Base-by-base conservation (phyloP, 78 protist species). In the Cavenderia fasciculata region DNA sequence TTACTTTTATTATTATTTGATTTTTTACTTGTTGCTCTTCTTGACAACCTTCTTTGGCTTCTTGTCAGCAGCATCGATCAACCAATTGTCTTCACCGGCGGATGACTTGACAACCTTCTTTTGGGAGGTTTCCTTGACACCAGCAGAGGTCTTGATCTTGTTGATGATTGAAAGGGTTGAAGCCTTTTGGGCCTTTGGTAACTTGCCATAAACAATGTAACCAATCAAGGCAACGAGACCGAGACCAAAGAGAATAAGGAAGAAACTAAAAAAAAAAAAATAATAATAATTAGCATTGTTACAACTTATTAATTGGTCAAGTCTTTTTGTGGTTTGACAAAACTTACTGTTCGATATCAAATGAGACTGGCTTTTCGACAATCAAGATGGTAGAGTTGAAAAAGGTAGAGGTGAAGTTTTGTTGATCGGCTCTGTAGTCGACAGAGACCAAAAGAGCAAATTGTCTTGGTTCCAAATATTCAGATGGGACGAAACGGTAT, bases 401-500 rank as follows among this genome's bases (percentile, higher is more conserved):
- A 51, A 82, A 68, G 25, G 89, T 68, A 11, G 36, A 51, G n/a
- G 89, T 82, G 70, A 51, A 68, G 65, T 82, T 82, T 68, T 82
- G 89, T 8, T 25, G 54, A 29, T 41, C 57, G 61, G 65, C 61
- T 82, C 56, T 65, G 25, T 82, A 82, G 62, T 82, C 77, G 40
- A 82, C 25, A 29, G 78, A 40, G 61, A 82, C 56, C 43, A 68
- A 68, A 34, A 82, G 72, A 56, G 78, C 89, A 54, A 82, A 82
- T 82, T 52, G 54, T 68, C 89, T 65, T 82, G 89, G 89, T 44
- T 82, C 89, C 61, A 82, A 82, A 10, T 27, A 27, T 23, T 44
- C 89, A 68, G 38, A 25, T 68, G 89, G 87, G 4, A 82, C 89
- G 33, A 82, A 82, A 82, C 89, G 89, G 62, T 82, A 82, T 31